These are phyloP conservation scores for Pleomassaria siparia DNA, from an alignment of 2,329 filamentous ascomycete species.

Conservation along the genomic window DNA sequence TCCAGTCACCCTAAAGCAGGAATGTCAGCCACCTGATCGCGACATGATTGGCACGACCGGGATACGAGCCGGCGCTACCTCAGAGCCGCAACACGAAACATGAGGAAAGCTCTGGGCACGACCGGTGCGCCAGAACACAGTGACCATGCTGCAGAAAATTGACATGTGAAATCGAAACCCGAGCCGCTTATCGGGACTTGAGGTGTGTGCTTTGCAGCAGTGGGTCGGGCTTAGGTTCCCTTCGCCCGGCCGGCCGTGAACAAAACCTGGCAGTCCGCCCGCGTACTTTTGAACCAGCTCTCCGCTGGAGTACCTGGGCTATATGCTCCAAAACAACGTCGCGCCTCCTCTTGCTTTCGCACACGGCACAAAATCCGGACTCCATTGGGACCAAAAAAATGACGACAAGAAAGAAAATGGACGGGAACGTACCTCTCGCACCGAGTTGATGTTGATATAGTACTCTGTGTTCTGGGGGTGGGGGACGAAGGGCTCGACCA, in stretches of 20 bases:
- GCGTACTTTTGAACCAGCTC: conserved; percentile 18
- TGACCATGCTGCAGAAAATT: conserved; percentile 21
- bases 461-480: conserved; percentile 96
- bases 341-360: neutral
- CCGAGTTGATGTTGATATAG: conserved; percentile 99
- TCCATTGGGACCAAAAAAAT: conserved; percentile 5
- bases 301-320: conserved; percentile 7
- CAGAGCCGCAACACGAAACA: conserved; percentile 39
- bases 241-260: conserved; percentile 43
- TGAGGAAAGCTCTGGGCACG: conserved; percentile 11
- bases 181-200: conserved; percentile 29
- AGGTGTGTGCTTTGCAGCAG: conserved; percentile 36
- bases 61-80: conserved; percentile 20
- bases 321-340: neutral
- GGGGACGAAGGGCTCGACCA: conserved; percentile 97
- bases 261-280: conserved; percentile 37
- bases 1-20: conserved; percentile 84
- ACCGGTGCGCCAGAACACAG: conserved; percentile 14
- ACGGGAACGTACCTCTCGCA: conserved; percentile 83
- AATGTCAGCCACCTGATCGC: conserved; percentile 33
- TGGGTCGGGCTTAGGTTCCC: conserved; percentile 41
- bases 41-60: conserved; percentile 27
- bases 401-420: conserved; percentile 17
- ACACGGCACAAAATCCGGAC: neutral
- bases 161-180: conserved; percentile 41